phyloP scores from a whole-genome alignment of 1,284 basidiomycete genomes.

The Pseudozyma thailandica region DNA sequence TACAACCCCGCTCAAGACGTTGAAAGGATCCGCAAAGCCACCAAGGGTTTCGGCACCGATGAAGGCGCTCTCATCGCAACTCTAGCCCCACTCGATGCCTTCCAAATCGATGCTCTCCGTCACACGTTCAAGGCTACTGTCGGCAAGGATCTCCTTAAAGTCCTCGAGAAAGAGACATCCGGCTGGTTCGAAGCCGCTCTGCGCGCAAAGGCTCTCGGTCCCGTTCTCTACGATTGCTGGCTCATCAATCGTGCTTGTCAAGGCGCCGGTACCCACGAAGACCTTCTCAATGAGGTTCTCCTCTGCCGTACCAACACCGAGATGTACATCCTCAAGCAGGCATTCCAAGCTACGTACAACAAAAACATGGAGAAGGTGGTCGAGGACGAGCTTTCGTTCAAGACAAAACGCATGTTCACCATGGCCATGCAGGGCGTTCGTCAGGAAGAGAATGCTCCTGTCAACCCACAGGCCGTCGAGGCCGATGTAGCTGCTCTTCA shows the following conservation, averaged over 20 bases:
- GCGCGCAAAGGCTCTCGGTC: conserved; percentile 58
- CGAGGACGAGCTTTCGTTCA: conserved; percentile 65
- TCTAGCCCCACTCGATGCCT: conserved; percentile 59
- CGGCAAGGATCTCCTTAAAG: conserved; percentile 61
- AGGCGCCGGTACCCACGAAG: conserved; percentile 66
- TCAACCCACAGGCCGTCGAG: conserved; percentile 48
- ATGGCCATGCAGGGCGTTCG: conserved; percentile 64
- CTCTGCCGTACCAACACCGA: conserved; percentile 61
- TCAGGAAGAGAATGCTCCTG: conserved; percentile 53
- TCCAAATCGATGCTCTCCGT: conserved; percentile 57
- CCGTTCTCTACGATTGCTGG: conserved; percentile 63
- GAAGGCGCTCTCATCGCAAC: conserved; percentile 55
- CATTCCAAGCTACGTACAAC: conserved; percentile 56
- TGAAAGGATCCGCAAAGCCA: conserved; percentile 64
- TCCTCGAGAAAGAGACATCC: conserved; percentile 65
- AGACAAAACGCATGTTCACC: conserved; percentile 64
- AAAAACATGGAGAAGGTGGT: conserved; percentile 64
- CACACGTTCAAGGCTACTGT: conserved; percentile 60
- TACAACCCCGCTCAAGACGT: conserved; percentile 60
- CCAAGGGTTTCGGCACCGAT: conserved; percentile 65
- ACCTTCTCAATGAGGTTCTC: conserved; percentile 64
- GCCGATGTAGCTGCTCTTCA: conserved; percentile 42
- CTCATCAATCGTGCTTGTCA: conserved; percentile 62
- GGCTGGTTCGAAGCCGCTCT: conserved; percentile 64
- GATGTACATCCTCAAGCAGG: conserved; percentile 63